Evolutionary conservation across 345 rosid species (phyloP).

Genomic region (Schrenkiella parvula): DNA sequence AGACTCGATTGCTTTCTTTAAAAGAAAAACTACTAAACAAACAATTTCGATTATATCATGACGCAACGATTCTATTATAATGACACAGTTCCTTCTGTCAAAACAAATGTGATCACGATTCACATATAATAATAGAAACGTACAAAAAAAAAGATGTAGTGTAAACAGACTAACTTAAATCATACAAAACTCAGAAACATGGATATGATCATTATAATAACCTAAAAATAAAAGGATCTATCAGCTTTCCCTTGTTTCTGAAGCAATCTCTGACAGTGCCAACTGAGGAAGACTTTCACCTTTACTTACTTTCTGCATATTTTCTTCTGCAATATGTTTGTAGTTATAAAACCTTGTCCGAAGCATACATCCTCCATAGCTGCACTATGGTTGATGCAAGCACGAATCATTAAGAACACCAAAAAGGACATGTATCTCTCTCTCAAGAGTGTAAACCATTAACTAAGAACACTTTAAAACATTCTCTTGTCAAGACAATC

Average conservation of each 20-base stretch:
- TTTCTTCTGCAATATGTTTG: constrained; percentile 6
- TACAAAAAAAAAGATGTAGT: not conserved
- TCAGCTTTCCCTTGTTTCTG: constrained; percentile 19
- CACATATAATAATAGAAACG: constrained; percentile 8
- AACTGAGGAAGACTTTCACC: constrained; percentile 5
- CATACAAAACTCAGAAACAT: constrained; percentile 22
- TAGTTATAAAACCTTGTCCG: constrained; percentile 6
- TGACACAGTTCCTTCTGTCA: not conserved
- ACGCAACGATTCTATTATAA: not conserved
- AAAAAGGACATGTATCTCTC: constrained; percentile 14
- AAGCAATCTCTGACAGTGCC: constrained; percentile 28
- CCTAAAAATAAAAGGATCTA: not conserved
- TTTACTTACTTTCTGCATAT: constrained; percentile 4
- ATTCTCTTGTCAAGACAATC: constrained; percentile 62
- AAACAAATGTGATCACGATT: constrained; percentile 5
- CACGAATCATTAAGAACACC: constrained; percentile 12
- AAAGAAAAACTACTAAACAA: too few species aligned
- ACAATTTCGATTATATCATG: not conserved
- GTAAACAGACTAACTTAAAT: constrained; percentile 3
- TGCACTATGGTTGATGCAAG: constrained; percentile 6
- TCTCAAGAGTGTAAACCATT: constrained; percentile 2
- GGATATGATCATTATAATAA: constrained; percentile 16
- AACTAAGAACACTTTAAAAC: constrained; percentile 23
- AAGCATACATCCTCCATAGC: constrained; percentile 14
- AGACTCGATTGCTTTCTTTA: not conserved